Conservation (phyloP, 768 basidiomycete genomes). For the Royoungia palumana region DNA sequence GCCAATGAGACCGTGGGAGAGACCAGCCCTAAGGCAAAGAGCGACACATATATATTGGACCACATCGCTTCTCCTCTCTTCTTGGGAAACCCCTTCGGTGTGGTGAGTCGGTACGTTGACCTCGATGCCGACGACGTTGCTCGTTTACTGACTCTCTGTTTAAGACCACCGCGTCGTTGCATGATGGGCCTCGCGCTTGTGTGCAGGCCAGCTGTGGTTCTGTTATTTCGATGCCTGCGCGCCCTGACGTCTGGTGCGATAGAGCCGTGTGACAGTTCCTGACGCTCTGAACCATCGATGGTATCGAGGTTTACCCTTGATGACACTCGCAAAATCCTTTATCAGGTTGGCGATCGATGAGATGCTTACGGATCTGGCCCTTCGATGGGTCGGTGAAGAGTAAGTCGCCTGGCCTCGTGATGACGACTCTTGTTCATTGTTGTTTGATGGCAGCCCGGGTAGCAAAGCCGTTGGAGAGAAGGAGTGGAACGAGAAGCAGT, state of each 20-base stretch:
- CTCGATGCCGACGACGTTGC: background rate
- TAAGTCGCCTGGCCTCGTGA: background rate
- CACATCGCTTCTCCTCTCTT: background rate
- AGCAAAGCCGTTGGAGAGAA: constrained; percentile 7
- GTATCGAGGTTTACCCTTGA: constrained; percentile 2
- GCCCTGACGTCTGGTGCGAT: constrained; percentile 1
- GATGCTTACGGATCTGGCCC: constrained; percentile 18
- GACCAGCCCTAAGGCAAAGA: constrained; percentile 29
- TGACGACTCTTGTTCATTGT: background rate
- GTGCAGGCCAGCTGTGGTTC: constrained; percentile 1
- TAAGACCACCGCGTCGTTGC: constrained; percentile 22
- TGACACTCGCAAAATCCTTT: constrained; percentile 2
- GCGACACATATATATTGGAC: constrained; percentile 11
- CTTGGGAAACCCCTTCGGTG: constrained; percentile 35
- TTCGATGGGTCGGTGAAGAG: constrained; percentile 21
- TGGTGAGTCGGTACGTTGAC: constrained; percentile 13
- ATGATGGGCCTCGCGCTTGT: constrained; percentile 2
- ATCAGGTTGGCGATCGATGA: constrained; percentile 18
- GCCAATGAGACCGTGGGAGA: constrained; percentile 20
- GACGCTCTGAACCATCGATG: constrained; percentile 9
- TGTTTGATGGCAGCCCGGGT: constrained; percentile 8
- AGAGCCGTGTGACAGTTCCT: constrained; percentile 15
- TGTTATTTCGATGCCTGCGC: background rate
- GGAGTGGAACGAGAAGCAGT: constrained; percentile 1
- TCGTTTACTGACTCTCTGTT: constrained; percentile 2